Evolutionary conservation across 1,284 basidiomycete species (phyloP), one percentile per base, ranked within the genome.

Genomic region (Wallemia hederae): DNA sequence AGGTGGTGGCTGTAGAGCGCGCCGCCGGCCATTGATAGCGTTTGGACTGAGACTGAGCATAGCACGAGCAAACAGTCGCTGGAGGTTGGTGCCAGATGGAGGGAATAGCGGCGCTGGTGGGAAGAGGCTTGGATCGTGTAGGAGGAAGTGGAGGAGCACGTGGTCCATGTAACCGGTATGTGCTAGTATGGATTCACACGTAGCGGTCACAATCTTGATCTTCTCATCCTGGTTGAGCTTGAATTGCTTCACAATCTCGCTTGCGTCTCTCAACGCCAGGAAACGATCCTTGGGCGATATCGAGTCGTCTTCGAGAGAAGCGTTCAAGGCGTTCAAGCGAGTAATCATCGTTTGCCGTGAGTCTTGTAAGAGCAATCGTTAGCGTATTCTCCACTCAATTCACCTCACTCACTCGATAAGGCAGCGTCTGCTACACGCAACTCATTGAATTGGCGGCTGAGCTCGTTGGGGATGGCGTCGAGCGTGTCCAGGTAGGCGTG

Each of bases 191-290:
- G 75, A 85, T 72, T 99, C 92, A 60, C 89, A 88, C 11, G 91
- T 91, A 65, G 85, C 85, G 65, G 84, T 88, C 11, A 90, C 90
- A 62, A 97, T 90, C 67, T 91, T 80, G 69, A 98, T 97, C 77
- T 98, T 98, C 80, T 99, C 92, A 70, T 98, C 94, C 56, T 86
- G 88, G 39, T 94, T 94, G 62, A 91, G 80, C 71, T 90, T 90
- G 73, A 96, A 86, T 59, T 85, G 78, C 49, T 78, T 75, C 0
- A 90, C 88, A 71, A 96, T 91, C 63, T 96, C 90, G 11, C 90
- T 88, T 66, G 96, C 89, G 69, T 94, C 87, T 63, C 82, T 79
- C 63, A 99, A 79, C 27, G 91, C 79, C 73, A 82, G 80, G 60
- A 97, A 80, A 39, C 90, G 80, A 65, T 88, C 80, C 62, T 83